Evolutionary conservation across 768 basidiomycete species (phyloP), one percentile per base, ranked within the genome.

Genomic region (Hericium alpestre): DNA sequence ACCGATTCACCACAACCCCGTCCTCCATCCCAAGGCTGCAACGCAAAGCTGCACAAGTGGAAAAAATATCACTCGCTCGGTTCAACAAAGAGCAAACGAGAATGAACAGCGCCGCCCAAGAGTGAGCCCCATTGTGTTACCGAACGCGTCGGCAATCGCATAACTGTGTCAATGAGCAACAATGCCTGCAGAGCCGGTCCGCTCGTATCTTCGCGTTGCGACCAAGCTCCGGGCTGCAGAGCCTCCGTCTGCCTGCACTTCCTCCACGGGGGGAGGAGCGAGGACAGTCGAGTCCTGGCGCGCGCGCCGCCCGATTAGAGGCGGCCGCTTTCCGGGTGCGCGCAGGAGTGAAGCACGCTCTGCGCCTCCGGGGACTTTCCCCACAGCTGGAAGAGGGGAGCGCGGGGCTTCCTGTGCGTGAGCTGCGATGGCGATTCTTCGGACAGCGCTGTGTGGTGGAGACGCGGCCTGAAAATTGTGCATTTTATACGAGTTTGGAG

Each of bases 41-140:
- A 65, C 25, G 23, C 20, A 27, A 58, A 56, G 58, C 61, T 58
- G 59, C 43, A 50, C 22, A 58, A 65, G 66, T 65, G 76, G 82
- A 86, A 87, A 87, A 83, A 78, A 70, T 55, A 61, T 54, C 43
- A 63, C 9, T 53, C 43, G 16, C 43, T 46, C 9, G 15, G 11
- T 51, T 23, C 49, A 27, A 20, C 22, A 12, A 51, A 51, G 23
- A 16, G 3, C 49, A 23, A 11, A 16, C 27, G 49, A 64, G 53
- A 32, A 63, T 48, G 11, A 25, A 54, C 65, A 69, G 73, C 76
- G 82, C 79, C 82, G 81, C 74, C 74, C 69, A 79, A 87, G 84
- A 89, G 86, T 88, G 84, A 90, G 87, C 87, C 87, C 87, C 87
- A 88, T 90, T 90, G 81, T 78, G 87, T 87, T 87, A 81, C 71